A percentile compares a stretch with the other conserved stretches of the same genome.
Conservation (phyloP, 176 grass and related monocot genomes). For the Oryza meyeriana region DNA sequence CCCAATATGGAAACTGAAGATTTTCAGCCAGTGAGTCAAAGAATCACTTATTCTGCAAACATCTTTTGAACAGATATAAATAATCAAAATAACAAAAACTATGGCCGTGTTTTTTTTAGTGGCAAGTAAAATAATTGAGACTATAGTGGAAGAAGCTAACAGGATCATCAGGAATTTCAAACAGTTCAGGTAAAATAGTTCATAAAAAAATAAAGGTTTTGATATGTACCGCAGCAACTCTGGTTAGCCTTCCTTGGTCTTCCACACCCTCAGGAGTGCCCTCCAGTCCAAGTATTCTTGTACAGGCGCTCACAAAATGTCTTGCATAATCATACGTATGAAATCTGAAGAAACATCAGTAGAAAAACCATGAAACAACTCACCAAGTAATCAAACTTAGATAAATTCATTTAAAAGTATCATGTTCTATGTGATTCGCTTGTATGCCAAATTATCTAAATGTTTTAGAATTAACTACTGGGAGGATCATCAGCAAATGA, state of each 20-base stretch:
- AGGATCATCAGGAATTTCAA: slow-evolving; percentile 11
- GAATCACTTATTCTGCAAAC: slow-evolving; percentile 30
- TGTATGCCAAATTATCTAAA: not conserved
- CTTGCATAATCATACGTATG: slow-evolving; percentile 92
- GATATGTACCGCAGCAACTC: slow-evolving; percentile 86
- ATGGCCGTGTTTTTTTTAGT: not conserved
- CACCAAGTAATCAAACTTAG: not conserved
- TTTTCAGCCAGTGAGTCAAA: slow-evolving; percentile 55
- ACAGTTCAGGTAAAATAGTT: slow-evolving; percentile 1
- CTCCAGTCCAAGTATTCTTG: slow-evolving; percentile 97
- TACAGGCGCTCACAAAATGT: slow-evolving; percentile 95
- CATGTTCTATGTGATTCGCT: not conserved
- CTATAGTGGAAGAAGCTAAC: not conserved
- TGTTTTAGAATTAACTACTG: not conserved
- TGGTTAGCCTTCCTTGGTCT: slow-evolving; percentile 91
- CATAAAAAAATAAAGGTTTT: slow-evolving; percentile 8
- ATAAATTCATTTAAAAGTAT: slow-evolving; percentile 6
- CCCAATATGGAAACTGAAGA: slow-evolving; percentile 99
- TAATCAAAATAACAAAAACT: not conserved
- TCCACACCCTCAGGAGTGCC: slow-evolving; percentile 98
- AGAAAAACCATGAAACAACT: not conserved
- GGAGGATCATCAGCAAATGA: not conserved
- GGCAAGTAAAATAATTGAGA: not conserved
- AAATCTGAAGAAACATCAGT: slow-evolving; percentile 51
- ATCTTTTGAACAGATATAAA: slow-evolving; percentile 27